These are phyloP conservation scores for Bipolaris sorokiniana DNA, from an alignment of 2,329 filamentous ascomycete species.

Conservation along the genomic window DNA sequence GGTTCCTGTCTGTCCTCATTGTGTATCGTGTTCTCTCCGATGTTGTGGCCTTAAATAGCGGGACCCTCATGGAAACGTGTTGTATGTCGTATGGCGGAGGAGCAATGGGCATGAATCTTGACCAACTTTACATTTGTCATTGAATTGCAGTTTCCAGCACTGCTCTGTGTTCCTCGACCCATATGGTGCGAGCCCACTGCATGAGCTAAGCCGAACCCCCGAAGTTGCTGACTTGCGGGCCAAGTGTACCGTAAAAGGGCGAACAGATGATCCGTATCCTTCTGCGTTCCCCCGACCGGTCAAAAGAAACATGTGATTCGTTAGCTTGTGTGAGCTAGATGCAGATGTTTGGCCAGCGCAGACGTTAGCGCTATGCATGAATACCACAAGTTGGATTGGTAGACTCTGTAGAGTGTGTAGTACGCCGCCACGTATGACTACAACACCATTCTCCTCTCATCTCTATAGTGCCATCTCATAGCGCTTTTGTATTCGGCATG, in stretches of 20 bases:
- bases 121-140: no score
- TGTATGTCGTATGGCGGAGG: neutral
- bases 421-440: neutral
- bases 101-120: no score
- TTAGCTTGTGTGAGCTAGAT: slow-evolving; percentile 3
- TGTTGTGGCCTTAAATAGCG: neutral
- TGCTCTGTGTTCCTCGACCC: neutral
- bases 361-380: slow-evolving; percentile 8
- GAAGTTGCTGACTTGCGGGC: neutral
- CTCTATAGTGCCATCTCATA: neutral
- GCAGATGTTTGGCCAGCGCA: slow-evolving; percentile 5
- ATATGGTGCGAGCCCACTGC: neutral
- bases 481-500: neutral
- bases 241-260: neutral
- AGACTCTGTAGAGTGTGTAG: neutral
- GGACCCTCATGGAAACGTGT: neutral
- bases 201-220: neutral
- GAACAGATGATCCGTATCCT: neutral
- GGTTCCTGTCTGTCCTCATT: neutral
- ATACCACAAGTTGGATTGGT: neutral
- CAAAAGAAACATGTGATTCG: neutral
- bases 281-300: neutral
- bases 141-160: neutral
- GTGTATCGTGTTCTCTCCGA: neutral
- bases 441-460: neutral